A percentile compares a stretch with the other conserved stretches of the same genome.
Evolutionary conservation across 1,284 basidiomycete genomes (phyloP).

Genomic region (Entoloma clypeatum): DNA sequence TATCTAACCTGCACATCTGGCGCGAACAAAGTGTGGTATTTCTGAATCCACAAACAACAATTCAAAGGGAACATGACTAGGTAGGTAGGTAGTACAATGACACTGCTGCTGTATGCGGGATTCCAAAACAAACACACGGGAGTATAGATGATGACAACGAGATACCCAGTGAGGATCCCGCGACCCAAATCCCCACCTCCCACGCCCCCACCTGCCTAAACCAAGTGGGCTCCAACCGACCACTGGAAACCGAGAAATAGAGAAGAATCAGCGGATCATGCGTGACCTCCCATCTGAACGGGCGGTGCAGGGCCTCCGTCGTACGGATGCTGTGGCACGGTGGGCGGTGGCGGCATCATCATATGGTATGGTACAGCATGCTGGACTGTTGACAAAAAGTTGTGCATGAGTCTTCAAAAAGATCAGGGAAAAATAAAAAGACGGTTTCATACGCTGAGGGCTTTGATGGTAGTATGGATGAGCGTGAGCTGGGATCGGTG

Average conservation of each 20-base stretch:
- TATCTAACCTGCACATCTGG: slow-evolving; percentile 7
- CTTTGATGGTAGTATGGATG: slow-evolving; percentile 84
- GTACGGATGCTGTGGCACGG: slow-evolving; percentile 64
- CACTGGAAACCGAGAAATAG: too few species aligned
- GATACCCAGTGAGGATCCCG: slow-evolving; percentile 19
- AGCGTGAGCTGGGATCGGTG: slow-evolving; percentile 77
- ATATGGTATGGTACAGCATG: slow-evolving; percentile 80
- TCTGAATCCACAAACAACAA: slow-evolving; percentile 30
- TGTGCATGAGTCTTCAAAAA: too few species aligned
- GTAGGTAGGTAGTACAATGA: slow-evolving; percentile 11
- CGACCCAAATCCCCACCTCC: slow-evolving; percentile 5
- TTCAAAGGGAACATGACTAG: slow-evolving; percentile 7
- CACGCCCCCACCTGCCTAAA: too few species aligned
- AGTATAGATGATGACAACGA: too few species aligned
- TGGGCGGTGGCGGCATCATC: slow-evolving; percentile 81
- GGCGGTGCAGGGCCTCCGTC: slow-evolving; percentile 66
- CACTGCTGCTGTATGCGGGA: slow-evolving; percentile 22
- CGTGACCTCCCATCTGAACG: slow-evolving; percentile 71
- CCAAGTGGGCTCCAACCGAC: too few species aligned
- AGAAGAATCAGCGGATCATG: slow-evolving; percentile 36
- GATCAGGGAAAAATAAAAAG: too few species aligned
- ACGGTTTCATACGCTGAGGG: slow-evolving; percentile 64
- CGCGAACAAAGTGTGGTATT: slow-evolving; percentile 27
- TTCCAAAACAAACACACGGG: slow-evolving; percentile 26
- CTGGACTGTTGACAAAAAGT: slow-evolving; percentile 59